Conservation (phyloP, 768 basidiomycete species). For the Baorangia bicolor region DNA sequence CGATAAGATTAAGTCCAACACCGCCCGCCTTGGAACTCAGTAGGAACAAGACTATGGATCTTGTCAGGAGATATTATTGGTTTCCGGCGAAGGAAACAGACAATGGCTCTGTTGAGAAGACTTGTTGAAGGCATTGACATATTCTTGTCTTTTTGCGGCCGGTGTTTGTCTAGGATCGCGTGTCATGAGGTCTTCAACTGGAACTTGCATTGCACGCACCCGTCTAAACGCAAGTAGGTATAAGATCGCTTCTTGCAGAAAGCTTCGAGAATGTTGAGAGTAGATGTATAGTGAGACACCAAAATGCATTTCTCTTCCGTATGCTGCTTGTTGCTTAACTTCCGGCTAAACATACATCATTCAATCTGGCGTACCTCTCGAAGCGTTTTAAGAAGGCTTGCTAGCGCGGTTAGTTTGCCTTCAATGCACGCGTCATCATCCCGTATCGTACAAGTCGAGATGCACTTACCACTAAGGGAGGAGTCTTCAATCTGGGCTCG, state of each 20-base stretch:
- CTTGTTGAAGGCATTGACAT: slow-evolving; percentile 88
- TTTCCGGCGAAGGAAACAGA: slow-evolving; percentile 30
- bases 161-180: slow-evolving; percentile 62
- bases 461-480: slow-evolving; percentile 67
- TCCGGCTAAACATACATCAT: neutral
- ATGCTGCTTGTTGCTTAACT: slow-evolving; percentile 37
- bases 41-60: slow-evolving; percentile 73
- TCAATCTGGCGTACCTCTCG: slow-evolving; percentile 44
- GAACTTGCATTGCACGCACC: slow-evolving; percentile 41
- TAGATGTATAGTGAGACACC: slow-evolving; percentile 96
- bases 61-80: neutral
- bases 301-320: slow-evolving; percentile 95
- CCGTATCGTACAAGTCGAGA: neutral
- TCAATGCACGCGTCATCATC: slow-evolving; percentile 9
- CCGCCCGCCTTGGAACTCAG: slow-evolving; percentile 96
- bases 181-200: neutral
- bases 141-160: slow-evolving; percentile 74
- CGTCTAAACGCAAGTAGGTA: slow-evolving; percentile 83
- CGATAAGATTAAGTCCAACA: slow-evolving; percentile 90
- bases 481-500: slow-evolving; percentile 65
- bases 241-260: slow-evolving; percentile 78
- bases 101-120: slow-evolving; percentile 69
- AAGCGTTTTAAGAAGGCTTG: slow-evolving; percentile 59
- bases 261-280: slow-evolving; percentile 87
- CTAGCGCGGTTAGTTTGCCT: slow-evolving; percentile 77